Base-by-base conservation (phyloP, 257 asterid genomes). In the Solanum sejunctum region DNA sequence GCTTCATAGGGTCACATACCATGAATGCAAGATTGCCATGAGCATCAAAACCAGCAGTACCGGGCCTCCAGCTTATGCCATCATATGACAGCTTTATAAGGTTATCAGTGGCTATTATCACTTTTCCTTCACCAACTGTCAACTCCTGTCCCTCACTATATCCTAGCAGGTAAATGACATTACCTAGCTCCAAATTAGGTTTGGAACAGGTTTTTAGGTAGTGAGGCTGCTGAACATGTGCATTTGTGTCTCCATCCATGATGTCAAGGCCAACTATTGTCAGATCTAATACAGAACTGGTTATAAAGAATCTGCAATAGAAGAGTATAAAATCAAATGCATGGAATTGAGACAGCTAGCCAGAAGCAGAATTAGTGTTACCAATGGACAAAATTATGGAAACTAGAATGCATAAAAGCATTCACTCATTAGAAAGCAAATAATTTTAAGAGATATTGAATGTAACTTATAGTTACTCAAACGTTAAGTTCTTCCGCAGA, bases 1-100 rank as follows among this genome's bases (percentile, higher is more conserved):
- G 97, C 91, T 95, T 97, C 99, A 97, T 97, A 77, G 99, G 99
- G 87, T 97, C 99, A 86, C 99, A 97, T 45, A 94, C 94, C 97
- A 97, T 95, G 93, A 95, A 97, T 7, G 98, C 97, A 73, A 97
- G 98, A 88, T 97, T 97, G 15, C 99, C 98, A 79, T 95, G 92
- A 87, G 88, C 85, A 81, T 97, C 99, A 70, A 97, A 97, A 87
- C 99, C 98, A 63, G 99, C 97, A 63, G 98, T 91, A 23, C 99
- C 99, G 1, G 97, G 97, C 91, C 94, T 92, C 97, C 98, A 95
- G 9, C 92, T 84, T 60, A 93, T 88, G 71, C 98, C 98, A 79
- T 92, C 98, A 2, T 98, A 92, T 6, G 97, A 94, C 78, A 97
- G 83, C 90, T 97, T 97, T 85, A 97, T 95, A 41, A 97, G 96